These are phyloP conservation scores for Rhizophlyctis rosea DNA, from an alignment of 192 early-diverging fungal species.

Conservation along the genomic window DNA sequence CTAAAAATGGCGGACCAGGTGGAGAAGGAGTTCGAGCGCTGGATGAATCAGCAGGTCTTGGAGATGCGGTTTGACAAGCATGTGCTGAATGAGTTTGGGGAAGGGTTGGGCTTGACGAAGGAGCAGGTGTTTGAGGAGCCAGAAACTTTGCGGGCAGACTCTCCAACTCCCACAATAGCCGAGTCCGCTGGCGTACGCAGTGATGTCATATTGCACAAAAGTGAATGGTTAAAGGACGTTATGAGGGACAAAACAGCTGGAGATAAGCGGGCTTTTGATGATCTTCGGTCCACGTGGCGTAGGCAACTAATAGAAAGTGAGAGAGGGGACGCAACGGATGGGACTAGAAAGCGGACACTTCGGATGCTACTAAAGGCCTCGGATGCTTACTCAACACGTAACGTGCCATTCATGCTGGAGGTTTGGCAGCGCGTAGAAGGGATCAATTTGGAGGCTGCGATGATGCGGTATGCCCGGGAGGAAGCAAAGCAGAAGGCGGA, in stretches of 20 bases:
- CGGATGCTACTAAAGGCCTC: not conserved
- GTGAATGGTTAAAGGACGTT: constrained; percentile 23
- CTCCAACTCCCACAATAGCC: not conserved
- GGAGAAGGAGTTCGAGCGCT: constrained; percentile 3
- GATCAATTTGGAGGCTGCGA: constrained; percentile 20
- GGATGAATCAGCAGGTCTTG: constrained; percentile 3
- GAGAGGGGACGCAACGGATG: not conserved
- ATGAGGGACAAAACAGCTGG: constrained; percentile 5
- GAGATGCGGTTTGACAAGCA: constrained; percentile 26
- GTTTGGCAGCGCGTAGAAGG: constrained; percentile 44
- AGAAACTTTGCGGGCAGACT: not conserved
- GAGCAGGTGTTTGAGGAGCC: constrained; percentile 21
- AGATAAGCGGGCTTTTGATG: not conserved
- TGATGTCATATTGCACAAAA: constrained; percentile 24
- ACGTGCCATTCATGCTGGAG: constrained; percentile 51
- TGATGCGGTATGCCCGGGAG: constrained; percentile 13
- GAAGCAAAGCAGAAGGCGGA: constrained; percentile 1
- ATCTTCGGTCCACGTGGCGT: not conserved
- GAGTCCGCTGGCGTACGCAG: not conserved
- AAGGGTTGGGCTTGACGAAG: constrained; percentile 11
- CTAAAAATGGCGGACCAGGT: constrained; percentile 11
- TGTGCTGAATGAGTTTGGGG: constrained; percentile 15
- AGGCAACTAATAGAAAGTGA: constrained; percentile 1
- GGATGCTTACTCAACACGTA: constrained; percentile 20
- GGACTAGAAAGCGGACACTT: not conserved